Base-by-base conservation (phyloP, 148 eudicot species). In the Cornus controversa region DNA sequence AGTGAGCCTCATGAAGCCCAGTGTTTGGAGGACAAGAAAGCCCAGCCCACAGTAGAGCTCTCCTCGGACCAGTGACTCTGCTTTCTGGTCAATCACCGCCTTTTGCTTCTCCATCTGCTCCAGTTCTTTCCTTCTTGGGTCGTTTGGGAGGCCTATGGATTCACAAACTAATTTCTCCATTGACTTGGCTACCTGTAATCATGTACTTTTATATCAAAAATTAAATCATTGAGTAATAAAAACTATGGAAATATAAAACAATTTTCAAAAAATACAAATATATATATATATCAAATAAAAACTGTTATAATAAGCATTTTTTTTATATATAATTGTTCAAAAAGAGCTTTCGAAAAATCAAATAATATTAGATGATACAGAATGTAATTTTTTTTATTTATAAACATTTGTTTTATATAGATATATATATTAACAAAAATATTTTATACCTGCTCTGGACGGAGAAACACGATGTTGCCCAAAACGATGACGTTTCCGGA, bases 1-100 rank as follows among this genome's bases (percentile, higher is more conserved):
- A 1, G 96, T 91, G 0, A 91, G 89, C 88, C 96, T 91, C 93
- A 91, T 91, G 67, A 86, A 91, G 70, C 85, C 96, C 84, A 82
- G n/a, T 24, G 90, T 89, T 78, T 91, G 96, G 9, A 84, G 29
- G 42, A 81, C 67, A 36, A 88, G 4, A 37, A 85, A 84, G 80
- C 90, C 96, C 82, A 91, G 81, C 79, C 96, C 96, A 79, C 80
- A 67, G 47, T 84, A 91, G n/a, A 91, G 86, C 63, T 91, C 96
- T 3, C 67, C 53, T 57, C 70, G 83, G 2, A 91, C 93, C 7
- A 71, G 66, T 18, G 71, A 74, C 22, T 82, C 80, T 72, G 96
- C 91, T 68, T 82, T 82, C 27, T 11, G 25, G 76, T 91, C 91
- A 4, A 91, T 89, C 50, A 40, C 25, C 16, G 85, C 80, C 88